Conservation (phyloP, 768 basidiomycete genomes). For the Russula sp. region DNA sequence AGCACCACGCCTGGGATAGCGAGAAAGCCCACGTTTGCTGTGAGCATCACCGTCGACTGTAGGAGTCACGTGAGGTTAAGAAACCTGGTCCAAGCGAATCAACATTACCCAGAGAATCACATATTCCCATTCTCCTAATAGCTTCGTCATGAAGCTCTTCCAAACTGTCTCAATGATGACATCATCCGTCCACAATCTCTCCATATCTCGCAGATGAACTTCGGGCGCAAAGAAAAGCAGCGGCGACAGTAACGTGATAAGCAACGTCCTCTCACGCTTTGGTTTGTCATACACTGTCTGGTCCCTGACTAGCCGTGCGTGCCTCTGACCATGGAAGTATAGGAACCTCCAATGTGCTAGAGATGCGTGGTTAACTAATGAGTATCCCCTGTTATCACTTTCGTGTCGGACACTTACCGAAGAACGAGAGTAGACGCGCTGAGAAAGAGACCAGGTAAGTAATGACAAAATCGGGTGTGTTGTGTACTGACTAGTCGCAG, state of each 20-base stretch:
- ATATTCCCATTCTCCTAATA: conserved; percentile 14
- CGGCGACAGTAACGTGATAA: conserved; percentile 18
- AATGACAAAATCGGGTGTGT: not conserved
- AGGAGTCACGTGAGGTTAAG: not conserved
- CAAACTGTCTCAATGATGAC: conserved; percentile 13
- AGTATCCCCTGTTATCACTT: not conserved
- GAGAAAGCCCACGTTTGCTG: conserved; percentile 33
- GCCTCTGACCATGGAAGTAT: conserved; percentile 19
- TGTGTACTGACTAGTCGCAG: conserved; percentile 8
- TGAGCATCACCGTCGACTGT: conserved; percentile 31
- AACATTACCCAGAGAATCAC: conserved; percentile 15
- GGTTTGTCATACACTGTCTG: conserved; percentile 5
- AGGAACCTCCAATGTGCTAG: conserved; percentile 21
- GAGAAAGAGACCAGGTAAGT: not conserved
- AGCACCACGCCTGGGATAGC: conserved; percentile 30
- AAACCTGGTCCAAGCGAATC: not conserved
- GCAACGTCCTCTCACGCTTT: not conserved
- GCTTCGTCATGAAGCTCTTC: conserved; percentile 12
- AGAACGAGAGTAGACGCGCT: conserved; percentile 20
- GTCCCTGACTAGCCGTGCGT: conserved; percentile 13
- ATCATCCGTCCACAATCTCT: conserved; percentile 15
- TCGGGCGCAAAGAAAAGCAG: conserved; percentile 21
- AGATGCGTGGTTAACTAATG: not conserved
- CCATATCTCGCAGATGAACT: conserved; percentile 20
- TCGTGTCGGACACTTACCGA: conserved; percentile 6